A percentile compares a stretch with the other conserved stretches of the same genome.
phyloP scores from a whole-genome alignment of 2,329 filamentous ascomycete species.

The Colletotrichum chrysophilum region DNA sequence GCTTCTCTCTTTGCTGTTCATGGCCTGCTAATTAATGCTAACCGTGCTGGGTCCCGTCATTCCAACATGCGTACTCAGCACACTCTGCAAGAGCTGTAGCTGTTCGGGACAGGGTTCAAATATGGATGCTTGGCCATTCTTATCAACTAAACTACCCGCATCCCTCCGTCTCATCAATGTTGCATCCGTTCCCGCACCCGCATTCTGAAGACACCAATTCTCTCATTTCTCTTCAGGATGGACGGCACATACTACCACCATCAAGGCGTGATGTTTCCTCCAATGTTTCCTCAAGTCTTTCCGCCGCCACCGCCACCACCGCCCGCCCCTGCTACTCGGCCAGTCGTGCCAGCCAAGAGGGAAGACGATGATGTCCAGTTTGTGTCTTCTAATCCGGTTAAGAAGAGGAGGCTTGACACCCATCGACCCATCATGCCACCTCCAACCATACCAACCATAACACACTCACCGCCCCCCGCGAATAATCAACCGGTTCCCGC shows the following conservation, averaged over 20 bases:
- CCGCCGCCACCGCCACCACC: not conserved
- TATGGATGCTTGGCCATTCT: constrained; percentile 17
- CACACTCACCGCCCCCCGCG: not conserved
- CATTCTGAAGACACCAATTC: not conserved
- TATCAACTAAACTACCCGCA: not conserved
- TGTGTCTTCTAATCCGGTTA: constrained; percentile 47
- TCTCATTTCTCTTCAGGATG: not conserved
- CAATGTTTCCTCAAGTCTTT: constrained; percentile 3
- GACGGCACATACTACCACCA: constrained; percentile 4
- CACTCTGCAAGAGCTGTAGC: not conserved
- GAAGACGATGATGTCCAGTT: constrained; percentile 49
- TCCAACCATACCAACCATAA: not conserved
- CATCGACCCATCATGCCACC: not conserved
- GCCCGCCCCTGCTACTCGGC: not conserved
- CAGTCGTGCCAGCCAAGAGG: constrained; percentile 28
- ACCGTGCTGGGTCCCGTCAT: constrained; percentile 6
- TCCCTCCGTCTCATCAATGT: constrained; percentile 8
- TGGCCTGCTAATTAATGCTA: not conserved
- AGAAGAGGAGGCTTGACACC: constrained; percentile 31
- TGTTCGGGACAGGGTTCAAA: constrained; percentile 10
- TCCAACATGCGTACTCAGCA: constrained; percentile 11
- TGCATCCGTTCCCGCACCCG: constrained; percentile 9
- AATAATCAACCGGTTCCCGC: not conserved
- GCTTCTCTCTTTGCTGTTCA: constrained; percentile 16
- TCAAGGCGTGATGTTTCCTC: constrained; percentile 16